Evolutionary conservation across 495 filamentous ascomycete genomes (phyloP).

Genomic region (Penicillium cosmopolitanum): DNA sequence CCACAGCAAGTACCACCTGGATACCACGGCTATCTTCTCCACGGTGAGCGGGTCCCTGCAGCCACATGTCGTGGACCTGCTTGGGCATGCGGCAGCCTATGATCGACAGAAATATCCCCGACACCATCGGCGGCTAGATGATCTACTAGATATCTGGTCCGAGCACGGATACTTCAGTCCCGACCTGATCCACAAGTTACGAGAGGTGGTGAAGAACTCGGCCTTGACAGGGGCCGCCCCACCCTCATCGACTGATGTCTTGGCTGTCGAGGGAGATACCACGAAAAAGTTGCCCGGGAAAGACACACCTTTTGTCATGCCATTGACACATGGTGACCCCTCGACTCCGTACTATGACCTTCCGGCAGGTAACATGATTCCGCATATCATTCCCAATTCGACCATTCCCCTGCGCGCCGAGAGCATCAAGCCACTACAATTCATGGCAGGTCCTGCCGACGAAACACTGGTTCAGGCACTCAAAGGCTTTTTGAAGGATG

Average conservation of each 20-base stretch:
- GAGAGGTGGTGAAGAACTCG: constrained; percentile 57
- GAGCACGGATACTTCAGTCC: constrained; percentile 67
- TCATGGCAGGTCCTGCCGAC: constrained; percentile 72
- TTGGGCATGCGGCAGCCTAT: constrained; percentile 66
- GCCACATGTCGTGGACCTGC: constrained; percentile 60
- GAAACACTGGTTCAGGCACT: constrained; percentile 65
- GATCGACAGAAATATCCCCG: constrained; percentile 60
- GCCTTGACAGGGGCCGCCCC: constrained; percentile 21
- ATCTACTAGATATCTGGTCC: constrained; percentile 75
- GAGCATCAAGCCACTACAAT: constrained; percentile 73
- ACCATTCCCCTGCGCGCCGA: constrained; percentile 70
- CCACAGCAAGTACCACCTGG: constrained; percentile 66
- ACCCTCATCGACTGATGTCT: constrained; percentile 30
- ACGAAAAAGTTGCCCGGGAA: constrained; percentile 44
- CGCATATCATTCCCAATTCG: constrained; percentile 76
- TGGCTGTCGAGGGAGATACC: constrained; percentile 23
- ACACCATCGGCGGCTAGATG: constrained; percentile 65
- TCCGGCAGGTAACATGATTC: constrained; percentile 80
- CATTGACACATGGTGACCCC: constrained; percentile 75
- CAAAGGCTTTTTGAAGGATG: constrained; percentile 68
- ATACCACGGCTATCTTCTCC: constrained; percentile 45
- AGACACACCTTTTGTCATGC: constrained; percentile 69
- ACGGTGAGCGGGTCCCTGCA: constrained; percentile 64
- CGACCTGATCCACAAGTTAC: constrained; percentile 62
- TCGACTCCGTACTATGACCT: constrained; percentile 81